Percentiles rank a stretch among this genome's conserved stretches.
These are phyloP conservation scores for Tetradesmus obliquus DNA, from an alignment of 139 green algal genomes.

Conservation along the genomic window DNA sequence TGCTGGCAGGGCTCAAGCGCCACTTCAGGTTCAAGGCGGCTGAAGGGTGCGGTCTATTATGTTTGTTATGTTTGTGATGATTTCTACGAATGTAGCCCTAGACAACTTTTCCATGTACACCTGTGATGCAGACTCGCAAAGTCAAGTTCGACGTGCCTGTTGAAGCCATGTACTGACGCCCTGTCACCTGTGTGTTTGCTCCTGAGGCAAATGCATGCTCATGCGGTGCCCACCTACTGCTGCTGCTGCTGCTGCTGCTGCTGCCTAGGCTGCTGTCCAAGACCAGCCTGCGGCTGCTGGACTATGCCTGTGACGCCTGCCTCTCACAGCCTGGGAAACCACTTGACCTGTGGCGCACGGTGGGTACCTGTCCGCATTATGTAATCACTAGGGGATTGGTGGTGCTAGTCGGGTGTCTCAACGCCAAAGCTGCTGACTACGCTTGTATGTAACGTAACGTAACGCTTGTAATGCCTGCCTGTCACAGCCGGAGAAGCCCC, in stretches of 20 bases:
- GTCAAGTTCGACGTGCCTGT: background rate
- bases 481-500: constrained; percentile 30
- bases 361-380: background rate
- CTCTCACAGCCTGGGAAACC: constrained; percentile 49
- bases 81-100: no score
- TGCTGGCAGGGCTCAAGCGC: constrained; percentile 76
- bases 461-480: constrained; percentile 69
- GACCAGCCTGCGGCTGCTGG: constrained; percentile 75
- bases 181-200: background rate
- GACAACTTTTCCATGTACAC: no score
- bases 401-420: no score
- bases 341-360: constrained; percentile 58
- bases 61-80: no score
- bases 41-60: constrained; percentile 14
- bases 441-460: no score
- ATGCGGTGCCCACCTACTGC: no score
- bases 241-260: no score
- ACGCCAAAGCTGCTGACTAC: no score
- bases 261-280: constrained; percentile 44
- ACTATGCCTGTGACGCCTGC: constrained; percentile 73
- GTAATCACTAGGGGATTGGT: background rate
- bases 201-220: background rate
- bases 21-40: constrained; percentile 75
- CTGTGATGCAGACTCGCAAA: no score
- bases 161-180: no score